Evolutionary conservation across 2,329 filamentous ascomycete genomes (phyloP).

Genomic region (Alternaria solani): DNA sequence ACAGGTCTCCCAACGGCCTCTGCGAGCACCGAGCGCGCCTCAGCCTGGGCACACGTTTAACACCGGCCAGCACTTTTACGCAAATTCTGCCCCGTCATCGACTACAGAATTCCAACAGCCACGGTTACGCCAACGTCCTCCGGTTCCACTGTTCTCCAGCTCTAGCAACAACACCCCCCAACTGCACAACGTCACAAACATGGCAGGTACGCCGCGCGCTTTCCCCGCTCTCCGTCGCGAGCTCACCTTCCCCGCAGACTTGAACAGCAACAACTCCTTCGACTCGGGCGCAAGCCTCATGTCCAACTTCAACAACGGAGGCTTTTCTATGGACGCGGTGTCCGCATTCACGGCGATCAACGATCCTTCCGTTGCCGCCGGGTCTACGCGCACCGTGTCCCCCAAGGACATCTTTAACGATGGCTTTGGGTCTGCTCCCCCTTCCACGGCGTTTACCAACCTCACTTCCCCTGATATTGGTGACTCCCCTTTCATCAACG

Average conservation of each 20-base stretch:
- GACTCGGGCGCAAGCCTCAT: conserved; percentile 59
- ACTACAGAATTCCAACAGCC: conserved; percentile 64
- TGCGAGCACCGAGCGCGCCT: conserved; percentile 62
- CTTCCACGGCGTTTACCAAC: conserved; percentile 81
- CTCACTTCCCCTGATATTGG: conserved; percentile 83
- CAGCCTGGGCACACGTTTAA: conserved; percentile 67
- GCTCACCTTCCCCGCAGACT: conserved; percentile 46
- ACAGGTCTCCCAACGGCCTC: conserved; percentile 53
- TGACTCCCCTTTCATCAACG: conserved; percentile 76
- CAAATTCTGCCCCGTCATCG: conserved; percentile 70
- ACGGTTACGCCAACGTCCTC: conserved; percentile 66
- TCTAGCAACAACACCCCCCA: conserved; percentile 65
- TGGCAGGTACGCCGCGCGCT: conserved; percentile 49
- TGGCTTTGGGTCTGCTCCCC: conserved; percentile 76
- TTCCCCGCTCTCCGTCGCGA: conserved; percentile 21
- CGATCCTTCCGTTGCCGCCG: conserved; percentile 49
- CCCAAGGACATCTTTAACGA: conserved; percentile 82
- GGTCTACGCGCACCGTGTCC: conserved; percentile 71
- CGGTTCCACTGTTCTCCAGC: conserved; percentile 73
- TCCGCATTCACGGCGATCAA: conserved; percentile 58
- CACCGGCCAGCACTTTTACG: conserved; percentile 69
- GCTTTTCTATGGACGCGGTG: conserved; percentile 40
- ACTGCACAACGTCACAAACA: conserved; percentile 45
- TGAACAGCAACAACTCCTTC: conserved; percentile 52
- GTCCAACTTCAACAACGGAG: conserved; percentile 51